A percentile compares a stretch with the other conserved stretches of the same genome.
Evolutionary conservation across 2,329 filamentous ascomycete genomes (phyloP).

Genomic region (Diaporthe sp.): DNA sequence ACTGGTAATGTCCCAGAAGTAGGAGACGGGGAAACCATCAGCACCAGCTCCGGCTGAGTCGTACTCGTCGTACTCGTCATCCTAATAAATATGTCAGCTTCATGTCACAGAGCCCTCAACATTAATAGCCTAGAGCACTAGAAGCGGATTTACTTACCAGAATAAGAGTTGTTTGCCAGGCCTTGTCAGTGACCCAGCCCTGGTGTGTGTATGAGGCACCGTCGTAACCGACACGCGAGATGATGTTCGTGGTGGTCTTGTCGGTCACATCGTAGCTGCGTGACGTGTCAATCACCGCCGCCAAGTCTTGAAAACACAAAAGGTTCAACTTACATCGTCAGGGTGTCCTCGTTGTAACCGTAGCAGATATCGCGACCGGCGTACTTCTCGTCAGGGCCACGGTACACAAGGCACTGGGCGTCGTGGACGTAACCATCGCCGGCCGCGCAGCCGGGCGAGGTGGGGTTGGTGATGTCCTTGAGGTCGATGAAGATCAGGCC

Average conservation of each 20-base stretch:
- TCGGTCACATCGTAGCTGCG: slow-evolving; percentile 63
- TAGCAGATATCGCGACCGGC: slow-evolving; percentile 67
- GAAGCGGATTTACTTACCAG: slow-evolving; percentile 45
- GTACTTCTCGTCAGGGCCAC: slow-evolving; percentile 63
- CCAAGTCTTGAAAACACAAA: neutral
- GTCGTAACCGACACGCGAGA: slow-evolving; percentile 68
- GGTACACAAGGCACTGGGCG: slow-evolving; percentile 69
- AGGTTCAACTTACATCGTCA: slow-evolving; percentile 56
- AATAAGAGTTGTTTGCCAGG: slow-evolving; percentile 60
- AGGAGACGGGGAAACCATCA: slow-evolving; percentile 60
- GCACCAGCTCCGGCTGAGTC: slow-evolving; percentile 57
- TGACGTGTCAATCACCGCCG: slow-evolving; percentile 26
- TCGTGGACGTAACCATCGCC: slow-evolving; percentile 73
- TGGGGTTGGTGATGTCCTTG: slow-evolving; percentile 65
- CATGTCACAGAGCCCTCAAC: neutral
- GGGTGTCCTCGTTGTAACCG: slow-evolving; percentile 65
- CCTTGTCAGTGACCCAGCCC: slow-evolving; percentile 63
- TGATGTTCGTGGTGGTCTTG: slow-evolving; percentile 59
- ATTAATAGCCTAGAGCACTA: neutral
- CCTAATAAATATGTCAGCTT: neutral
- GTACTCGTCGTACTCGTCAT: slow-evolving; percentile 59
- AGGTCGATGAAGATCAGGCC: slow-evolving; percentile 73
- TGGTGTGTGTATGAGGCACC: slow-evolving; percentile 71
- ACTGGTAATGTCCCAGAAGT: slow-evolving; percentile 62
- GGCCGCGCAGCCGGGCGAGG: slow-evolving; percentile 65